Evolutionary conservation across 1,139 yeast genomes (phyloP).

Genomic region (Yamadazyma diospyri): DNA sequence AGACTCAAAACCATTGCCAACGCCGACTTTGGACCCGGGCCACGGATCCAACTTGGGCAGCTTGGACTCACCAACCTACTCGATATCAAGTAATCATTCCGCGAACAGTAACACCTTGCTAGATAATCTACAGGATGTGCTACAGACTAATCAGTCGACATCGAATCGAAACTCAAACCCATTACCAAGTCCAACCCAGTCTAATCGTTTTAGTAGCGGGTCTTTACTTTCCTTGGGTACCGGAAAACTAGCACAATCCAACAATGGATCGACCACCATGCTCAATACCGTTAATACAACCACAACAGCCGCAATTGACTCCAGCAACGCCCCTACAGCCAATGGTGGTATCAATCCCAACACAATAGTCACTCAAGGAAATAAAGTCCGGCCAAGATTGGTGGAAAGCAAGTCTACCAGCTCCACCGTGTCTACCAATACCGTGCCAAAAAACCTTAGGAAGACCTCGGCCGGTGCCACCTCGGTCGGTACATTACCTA

Average conservation of each 20-base stretch:
- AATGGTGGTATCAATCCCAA: slow-evolving; percentile 1
- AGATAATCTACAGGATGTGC: slow-evolving; percentile 14
- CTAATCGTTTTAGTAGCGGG: slow-evolving; percentile 39
- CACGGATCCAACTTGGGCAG: slow-evolving; percentile 20
- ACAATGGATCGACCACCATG: slow-evolving; percentile 4
- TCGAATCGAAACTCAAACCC: slow-evolving; percentile 14
- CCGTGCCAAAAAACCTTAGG: slow-evolving; percentile 11
- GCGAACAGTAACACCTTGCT: slow-evolving; percentile 12
- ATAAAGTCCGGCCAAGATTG: slow-evolving; percentile 25
- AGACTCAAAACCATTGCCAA: slow-evolving; percentile 56
- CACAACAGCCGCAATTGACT: neutral
- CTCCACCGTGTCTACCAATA: slow-evolving; percentile 16
- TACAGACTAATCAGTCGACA: slow-evolving; percentile 9
- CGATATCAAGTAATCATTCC: slow-evolving; percentile 21
- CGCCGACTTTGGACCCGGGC: slow-evolving; percentile 49
- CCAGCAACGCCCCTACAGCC: neutral
- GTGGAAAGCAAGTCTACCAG: slow-evolving; percentile 29
- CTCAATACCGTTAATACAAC: slow-evolving; percentile 1
- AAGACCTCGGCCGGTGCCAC: slow-evolving; percentile 12
- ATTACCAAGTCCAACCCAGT: slow-evolving; percentile 38
- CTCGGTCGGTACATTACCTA: neutral
- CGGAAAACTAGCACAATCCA: slow-evolving; percentile 36
- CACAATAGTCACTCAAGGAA: neutral
- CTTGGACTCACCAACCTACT: slow-evolving; percentile 33
- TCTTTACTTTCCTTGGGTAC: slow-evolving; percentile 41